Evolutionary conservation across 106 monocot species (phyloP).

Genomic region (Apostasia shenzhenica): DNA sequence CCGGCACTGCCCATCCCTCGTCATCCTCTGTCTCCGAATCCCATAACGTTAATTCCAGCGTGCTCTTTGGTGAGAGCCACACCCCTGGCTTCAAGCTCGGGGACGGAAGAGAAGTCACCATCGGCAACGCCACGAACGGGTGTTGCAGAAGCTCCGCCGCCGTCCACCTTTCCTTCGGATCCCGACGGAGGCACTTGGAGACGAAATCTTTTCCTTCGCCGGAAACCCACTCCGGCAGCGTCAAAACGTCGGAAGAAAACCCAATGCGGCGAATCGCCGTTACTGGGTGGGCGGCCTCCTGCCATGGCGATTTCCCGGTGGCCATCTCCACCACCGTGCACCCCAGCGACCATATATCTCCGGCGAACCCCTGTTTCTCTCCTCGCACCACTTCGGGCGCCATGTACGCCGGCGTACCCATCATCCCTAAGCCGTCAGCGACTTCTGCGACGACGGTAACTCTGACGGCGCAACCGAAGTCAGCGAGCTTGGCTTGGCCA

Average conservation of each 20-base stretch:
- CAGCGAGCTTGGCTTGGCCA: constrained; percentile 1
- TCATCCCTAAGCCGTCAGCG: neutral
- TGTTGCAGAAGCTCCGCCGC: neutral
- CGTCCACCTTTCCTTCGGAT: constrained; percentile 6
- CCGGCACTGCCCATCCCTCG: neutral
- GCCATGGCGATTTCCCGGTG: constrained; percentile 3
- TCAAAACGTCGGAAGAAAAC: neutral
- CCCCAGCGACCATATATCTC: constrained; percentile 5
- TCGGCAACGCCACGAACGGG: neutral
- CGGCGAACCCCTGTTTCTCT: neutral
- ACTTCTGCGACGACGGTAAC: neutral
- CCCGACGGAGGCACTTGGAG: constrained; percentile 1
- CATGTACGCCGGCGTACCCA: constrained; percentile 8
- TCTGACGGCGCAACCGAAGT: constrained; percentile 2
- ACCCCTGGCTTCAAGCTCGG: neutral
- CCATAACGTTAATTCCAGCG: neutral
- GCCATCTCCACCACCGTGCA: constrained; percentile 11
- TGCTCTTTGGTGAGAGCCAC: neutral
- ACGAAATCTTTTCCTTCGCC: constrained; percentile 7
- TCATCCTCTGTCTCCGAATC: neutral
- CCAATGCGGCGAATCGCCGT: neutral
- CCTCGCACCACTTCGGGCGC: constrained; percentile 1
- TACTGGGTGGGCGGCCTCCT: neutral
- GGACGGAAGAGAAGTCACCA: neutral
- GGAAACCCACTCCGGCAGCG: neutral